These are phyloP conservation scores for Lasiodiplodia hormozganensis DNA, from an alignment of 2,329 filamentous ascomycete genomes.

Conservation along the genomic window DNA sequence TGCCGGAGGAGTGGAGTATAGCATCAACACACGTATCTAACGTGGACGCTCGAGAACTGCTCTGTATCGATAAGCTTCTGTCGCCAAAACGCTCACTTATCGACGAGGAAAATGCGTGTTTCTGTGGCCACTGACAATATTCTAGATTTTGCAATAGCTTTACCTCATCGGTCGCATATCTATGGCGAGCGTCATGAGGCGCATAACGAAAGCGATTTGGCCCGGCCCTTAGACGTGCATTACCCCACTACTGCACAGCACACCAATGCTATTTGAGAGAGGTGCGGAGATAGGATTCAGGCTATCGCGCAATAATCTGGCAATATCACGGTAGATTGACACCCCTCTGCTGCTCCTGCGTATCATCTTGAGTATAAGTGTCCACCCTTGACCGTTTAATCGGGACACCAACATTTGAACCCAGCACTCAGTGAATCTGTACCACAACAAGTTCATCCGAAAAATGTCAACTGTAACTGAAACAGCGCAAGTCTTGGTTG, in stretches of 20 bases:
- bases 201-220: background rate
- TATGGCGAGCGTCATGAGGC: background rate
- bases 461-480: slow-evolving; percentile 1
- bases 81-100: background rate
- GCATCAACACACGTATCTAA: background rate
- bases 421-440: background rate
- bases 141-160: background rate
- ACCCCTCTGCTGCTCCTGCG: background rate
- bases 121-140: background rate
- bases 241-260: background rate
- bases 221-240: background rate
- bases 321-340: background rate
- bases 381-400: background rate
- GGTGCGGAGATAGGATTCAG: background rate
- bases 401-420: background rate
- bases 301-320: slow-evolving; percentile 6
- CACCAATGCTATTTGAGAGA: slow-evolving; percentile 1
- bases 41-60: background rate
- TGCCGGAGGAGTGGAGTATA: background rate
- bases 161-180: slow-evolving; percentile 7
- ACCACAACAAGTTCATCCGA: background rate
- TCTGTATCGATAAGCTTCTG: background rate
- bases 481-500: slow-evolving; percentile 3
- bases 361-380: background rate
- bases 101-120: background rate